Evolutionary conservation across 2,329 filamentous ascomycete genomes (phyloP).

Genomic region (Penicillium janthinellum): DNA sequence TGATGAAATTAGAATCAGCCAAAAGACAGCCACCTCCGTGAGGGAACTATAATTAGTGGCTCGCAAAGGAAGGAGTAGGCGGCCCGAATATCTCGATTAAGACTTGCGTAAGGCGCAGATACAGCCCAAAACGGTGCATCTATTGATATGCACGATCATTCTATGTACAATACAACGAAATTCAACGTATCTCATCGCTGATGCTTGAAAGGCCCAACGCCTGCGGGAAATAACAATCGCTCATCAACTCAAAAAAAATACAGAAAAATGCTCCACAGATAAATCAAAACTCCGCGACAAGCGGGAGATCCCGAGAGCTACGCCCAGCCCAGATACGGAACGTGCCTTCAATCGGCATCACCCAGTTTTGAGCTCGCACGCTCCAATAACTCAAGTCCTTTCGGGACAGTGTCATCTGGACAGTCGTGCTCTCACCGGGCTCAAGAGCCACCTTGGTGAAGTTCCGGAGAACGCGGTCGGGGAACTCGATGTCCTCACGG

Average conservation of each 20-base stretch:
- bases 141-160: background rate
- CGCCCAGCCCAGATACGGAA: conserved; percentile 40
- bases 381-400: conserved; percentile 77
- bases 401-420: conserved; percentile 63
- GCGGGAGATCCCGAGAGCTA: conserved; percentile 39
- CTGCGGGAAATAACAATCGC: background rate
- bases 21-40: background rate
- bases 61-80: background rate
- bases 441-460: conserved; percentile 69
- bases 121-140: background rate
- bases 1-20: background rate
- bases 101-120: background rate
- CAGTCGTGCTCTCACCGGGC: conserved; percentile 54
- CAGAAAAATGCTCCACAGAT: background rate
- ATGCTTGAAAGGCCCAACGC: background rate
- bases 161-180: background rate
- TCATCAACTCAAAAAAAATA: background rate
- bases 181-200: background rate
- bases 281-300: conserved; percentile 32
- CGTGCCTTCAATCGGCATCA: conserved; percentile 52
- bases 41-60: background rate
- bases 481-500: conserved; percentile 61
- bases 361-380: conserved; percentile 68
- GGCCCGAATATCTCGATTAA: background rate
- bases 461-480: conserved; percentile 63